Percentiles rank a stretch among this genome's conserved stretches.
These are phyloP conservation scores for Leersia perrieri DNA, from an alignment of 176 grass and related monocot species.

Conservation along the genomic window DNA sequence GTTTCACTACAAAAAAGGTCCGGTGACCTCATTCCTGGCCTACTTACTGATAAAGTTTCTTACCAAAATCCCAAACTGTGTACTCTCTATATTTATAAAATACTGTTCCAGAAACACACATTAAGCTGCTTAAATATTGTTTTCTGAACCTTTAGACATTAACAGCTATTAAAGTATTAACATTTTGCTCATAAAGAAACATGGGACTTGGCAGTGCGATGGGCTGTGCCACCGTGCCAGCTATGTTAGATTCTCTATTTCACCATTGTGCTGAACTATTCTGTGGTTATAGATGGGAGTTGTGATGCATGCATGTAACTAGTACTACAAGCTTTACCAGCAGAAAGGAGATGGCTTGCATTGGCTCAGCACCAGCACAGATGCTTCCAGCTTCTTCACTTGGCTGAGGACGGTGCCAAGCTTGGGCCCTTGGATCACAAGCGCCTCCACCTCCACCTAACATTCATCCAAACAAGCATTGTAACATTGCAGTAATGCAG, in stretches of 20 bases:
- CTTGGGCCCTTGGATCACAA: conserved; percentile 77
- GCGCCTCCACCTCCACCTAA: conserved; percentile 80
- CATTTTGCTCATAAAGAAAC: background rate
- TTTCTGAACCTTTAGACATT: background rate
- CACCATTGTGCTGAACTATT: background rate
- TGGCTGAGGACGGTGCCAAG: conserved; percentile 68
- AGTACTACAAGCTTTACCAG: conserved; percentile 42
- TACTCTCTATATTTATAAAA: background rate
- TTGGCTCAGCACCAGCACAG: conserved; percentile 73
- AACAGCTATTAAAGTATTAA: background rate
- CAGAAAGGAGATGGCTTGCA: conserved; percentile 64
- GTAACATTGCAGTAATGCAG: background rate
- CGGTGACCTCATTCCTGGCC: background rate
- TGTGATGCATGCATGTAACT: conserved; percentile 7
- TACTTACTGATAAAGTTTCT: background rate
- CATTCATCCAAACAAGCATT: conserved; percentile 1
- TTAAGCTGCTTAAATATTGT: background rate
- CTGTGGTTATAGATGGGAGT: background rate
- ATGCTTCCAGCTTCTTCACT: conserved; percentile 86
- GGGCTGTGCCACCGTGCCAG: conserved; percentile 20
- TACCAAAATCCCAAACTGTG: conserved; percentile 12
- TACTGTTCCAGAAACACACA: background rate
- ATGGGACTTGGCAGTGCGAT: background rate
- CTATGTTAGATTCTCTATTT: conserved; percentile 23
- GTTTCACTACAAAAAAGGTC: background rate